Conservation (phyloP, 2,329 filamentous ascomycete genomes). For the Alternaria hordeiaustralica region DNA sequence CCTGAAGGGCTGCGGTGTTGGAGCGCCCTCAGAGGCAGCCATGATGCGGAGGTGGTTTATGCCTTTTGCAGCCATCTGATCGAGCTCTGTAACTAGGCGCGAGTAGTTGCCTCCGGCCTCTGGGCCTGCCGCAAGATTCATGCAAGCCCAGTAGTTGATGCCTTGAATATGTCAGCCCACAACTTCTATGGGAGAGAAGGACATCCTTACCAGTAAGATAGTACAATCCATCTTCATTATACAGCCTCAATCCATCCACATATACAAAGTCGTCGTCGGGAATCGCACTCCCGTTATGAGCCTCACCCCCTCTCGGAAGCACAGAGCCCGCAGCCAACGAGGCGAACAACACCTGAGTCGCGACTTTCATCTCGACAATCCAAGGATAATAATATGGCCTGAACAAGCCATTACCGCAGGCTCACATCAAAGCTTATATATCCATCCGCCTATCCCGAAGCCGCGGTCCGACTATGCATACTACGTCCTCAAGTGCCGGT, state of each 20-base stretch:
- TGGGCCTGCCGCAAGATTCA: conserved; percentile 48
- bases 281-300: conserved; percentile 18
- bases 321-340: conserved; percentile 18
- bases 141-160: conserved; percentile 52
- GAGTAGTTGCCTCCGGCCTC: conserved; percentile 47
- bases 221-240: conserved; percentile 42
- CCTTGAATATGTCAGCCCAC: conserved; percentile 18
- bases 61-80: conserved; percentile 50
- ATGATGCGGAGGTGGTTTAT: conserved; percentile 52
- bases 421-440: conserved; percentile 14
- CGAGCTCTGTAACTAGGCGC: conserved; percentile 47
- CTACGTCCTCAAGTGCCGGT: background rate
- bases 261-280: conserved; percentile 45
- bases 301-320: conserved; percentile 4
- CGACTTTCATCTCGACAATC: conserved; percentile 16
- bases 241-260: conserved; percentile 44
- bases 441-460: background rate
- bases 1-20: conserved; percentile 48
- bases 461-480: background rate
- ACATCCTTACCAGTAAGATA: conserved; percentile 41
- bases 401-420: background rate
- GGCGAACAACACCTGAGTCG: conserved; percentile 16
- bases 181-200: too few relatives aligned
- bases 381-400: background rate
- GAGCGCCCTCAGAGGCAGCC: conserved; percentile 49